Percentiles rank a stretch among this genome's conserved stretches.
Conservation (phyloP, 257 asterid species). For the Ilex aquifolium region DNA sequence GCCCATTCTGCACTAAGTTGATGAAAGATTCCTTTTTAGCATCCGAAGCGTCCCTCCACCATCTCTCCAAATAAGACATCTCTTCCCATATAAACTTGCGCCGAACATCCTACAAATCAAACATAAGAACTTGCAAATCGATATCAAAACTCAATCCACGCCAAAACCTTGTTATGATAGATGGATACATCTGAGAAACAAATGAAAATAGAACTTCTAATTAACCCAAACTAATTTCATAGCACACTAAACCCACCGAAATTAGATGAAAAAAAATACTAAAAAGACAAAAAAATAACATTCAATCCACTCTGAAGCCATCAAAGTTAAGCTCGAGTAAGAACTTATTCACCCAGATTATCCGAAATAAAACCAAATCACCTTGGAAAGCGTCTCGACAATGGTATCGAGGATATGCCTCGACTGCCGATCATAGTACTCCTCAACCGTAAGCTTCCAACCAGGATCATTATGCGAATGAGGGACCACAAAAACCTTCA, state of each 20-base stretch:
- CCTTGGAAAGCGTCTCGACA: conserved; percentile 81
- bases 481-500: conserved; percentile 90
- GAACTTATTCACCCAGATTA: too few relatives aligned
- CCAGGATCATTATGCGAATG: conserved; percentile 99
- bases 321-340: too few relatives aligned
- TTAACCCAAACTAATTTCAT: neutral
- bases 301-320: too few relatives aligned
- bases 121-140: too few relatives aligned
- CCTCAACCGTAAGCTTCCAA: conserved; percentile 94
- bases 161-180: neutral
- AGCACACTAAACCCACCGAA: neutral
- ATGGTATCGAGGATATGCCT: conserved; percentile 84
- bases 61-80: conserved; percentile 96
- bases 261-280: neutral
- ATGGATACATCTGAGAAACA: too few relatives aligned
- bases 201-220: neutral
- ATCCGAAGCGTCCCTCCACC: conserved; percentile 96
- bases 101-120: conserved; percentile 52
- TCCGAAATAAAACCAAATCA: neutral
- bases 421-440: conserved; percentile 83
- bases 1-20: conserved; percentile 80
- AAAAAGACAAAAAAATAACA: too few relatives aligned
- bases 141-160: neutral
- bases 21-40: conserved; percentile 58
- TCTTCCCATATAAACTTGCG: conserved; percentile 99